phyloP scores from a whole-genome alignment of 1,284 basidiomycete genomes.

The Ustilago trichophora region DNA sequence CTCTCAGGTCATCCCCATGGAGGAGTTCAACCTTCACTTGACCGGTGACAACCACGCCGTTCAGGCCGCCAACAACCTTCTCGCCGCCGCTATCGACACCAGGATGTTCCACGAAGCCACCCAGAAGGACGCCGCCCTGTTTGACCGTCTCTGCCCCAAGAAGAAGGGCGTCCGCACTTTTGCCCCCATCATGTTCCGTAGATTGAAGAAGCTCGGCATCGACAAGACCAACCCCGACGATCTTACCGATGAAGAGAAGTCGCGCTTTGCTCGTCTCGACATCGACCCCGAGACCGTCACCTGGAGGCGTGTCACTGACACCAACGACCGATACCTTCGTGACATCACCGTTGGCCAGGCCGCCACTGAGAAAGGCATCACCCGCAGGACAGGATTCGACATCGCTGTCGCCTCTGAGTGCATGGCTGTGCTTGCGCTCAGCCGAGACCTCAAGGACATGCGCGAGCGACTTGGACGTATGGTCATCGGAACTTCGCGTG shows the following conservation, averaged over 20 bases:
- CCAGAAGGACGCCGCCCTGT: slow-evolving; percentile 92
- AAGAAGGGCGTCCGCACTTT: slow-evolving; percentile 96
- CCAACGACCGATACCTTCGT: slow-evolving; percentile 95
- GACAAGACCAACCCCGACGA: slow-evolving; percentile 92
- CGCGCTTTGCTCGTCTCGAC: slow-evolving; percentile 88
- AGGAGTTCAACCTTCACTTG: slow-evolving; percentile 96
- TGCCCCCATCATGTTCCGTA: slow-evolving; percentile 93
- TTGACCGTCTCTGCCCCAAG: slow-evolving; percentile 87
- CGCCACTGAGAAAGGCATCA: slow-evolving; percentile 87
- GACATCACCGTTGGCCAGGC: slow-evolving; percentile 92
- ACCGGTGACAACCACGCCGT: slow-evolving; percentile 99
- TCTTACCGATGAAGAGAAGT: slow-evolving; percentile 90
- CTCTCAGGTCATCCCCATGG: slow-evolving; percentile 99
- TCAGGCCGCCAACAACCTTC: slow-evolving; percentile 94
- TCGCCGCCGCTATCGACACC: slow-evolving; percentile 95
- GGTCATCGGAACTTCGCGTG: slow-evolving; percentile 95
- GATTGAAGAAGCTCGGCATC: slow-evolving; percentile 93
- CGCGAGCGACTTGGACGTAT: slow-evolving; percentile 86
- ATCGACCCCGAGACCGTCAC: slow-evolving; percentile 91
- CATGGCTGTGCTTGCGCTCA: slow-evolving; percentile 96
- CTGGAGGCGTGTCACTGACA: slow-evolving; percentile 95
- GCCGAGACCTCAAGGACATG: slow-evolving; percentile 90
- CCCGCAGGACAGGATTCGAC: slow-evolving; percentile 90
- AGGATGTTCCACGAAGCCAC: slow-evolving; percentile 98
- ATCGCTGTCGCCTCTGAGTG: slow-evolving; percentile 97